Evolutionary conservation across 2,329 filamentous ascomycete genomes (phyloP).

Genomic region (Penicillium decumbens): DNA sequence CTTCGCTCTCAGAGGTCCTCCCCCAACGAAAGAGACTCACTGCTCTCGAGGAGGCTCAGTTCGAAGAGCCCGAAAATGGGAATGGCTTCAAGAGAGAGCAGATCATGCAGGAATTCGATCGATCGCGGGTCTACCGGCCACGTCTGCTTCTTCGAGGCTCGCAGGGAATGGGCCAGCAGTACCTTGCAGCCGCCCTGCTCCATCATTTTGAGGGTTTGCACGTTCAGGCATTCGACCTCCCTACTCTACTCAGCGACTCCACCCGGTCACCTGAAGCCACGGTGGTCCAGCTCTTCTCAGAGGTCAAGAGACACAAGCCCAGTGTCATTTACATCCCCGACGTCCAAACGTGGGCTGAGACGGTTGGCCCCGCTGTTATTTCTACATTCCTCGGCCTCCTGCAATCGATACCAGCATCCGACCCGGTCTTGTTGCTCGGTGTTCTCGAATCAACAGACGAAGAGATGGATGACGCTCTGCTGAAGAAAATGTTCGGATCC

Average conservation of each 20-base stretch:
- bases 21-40: constrained; percentile 82
- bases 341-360: constrained; percentile 79
- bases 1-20: constrained; percentile 67
- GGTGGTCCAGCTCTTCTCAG: constrained; percentile 83
- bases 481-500: constrained; percentile 78
- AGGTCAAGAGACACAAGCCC: constrained; percentile 89
- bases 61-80: constrained; percentile 75
- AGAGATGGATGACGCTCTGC: constrained; percentile 58
- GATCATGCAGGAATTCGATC: constrained; percentile 74
- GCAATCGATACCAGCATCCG: constrained; percentile 77
- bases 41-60: constrained; percentile 90
- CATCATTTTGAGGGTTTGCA: constrained; percentile 91
- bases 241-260: constrained; percentile 77
- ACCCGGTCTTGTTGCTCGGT: constrained; percentile 83
- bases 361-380: constrained; percentile 60
- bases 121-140: constrained; percentile 80
- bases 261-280: constrained; percentile 79
- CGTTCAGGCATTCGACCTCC: constrained; percentile 89
- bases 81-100: constrained; percentile 81
- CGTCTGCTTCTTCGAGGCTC: constrained; percentile 76
- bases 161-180: constrained; percentile 88
- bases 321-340: constrained; percentile 93
- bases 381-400: constrained; percentile 80
- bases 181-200: constrained; percentile 77
- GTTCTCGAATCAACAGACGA: constrained; percentile 67